Base-by-base conservation (phyloP, 768 basidiomycete species). In the Mycena metata region DNA sequence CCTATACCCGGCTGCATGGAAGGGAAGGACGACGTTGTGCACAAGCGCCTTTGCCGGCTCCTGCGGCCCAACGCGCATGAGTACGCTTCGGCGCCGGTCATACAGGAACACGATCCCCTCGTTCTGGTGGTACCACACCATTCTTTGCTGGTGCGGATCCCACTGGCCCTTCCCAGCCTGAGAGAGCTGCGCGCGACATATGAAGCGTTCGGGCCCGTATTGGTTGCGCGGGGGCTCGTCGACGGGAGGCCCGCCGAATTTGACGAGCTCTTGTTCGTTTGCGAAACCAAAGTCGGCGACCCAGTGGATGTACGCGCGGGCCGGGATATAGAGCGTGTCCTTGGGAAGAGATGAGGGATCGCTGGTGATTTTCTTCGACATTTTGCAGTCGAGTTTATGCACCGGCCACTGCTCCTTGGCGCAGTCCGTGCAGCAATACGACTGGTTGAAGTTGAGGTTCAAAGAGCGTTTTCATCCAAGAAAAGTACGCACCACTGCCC, bases 191-290 rank as follows among this genome's bases (percentile, higher is more conserved):
- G 52, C 61, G 66, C 64, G 69, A 46, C 68, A 72, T 2, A 69
- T 47, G 50, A 75, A 75, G 6, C 74, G 74, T 39, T 73, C 71
- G 35, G 52, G 23, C 36, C 73, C 74, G 24, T 75, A 75, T 54
- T 73, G 70, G 61, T 73, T 75, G 2, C 57, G 66, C 16, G 70
- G 74, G 30, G 46, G 56, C 36, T 75, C 74, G 1, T 15, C 45
- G 19, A 60, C 52, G 16, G 55, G 19, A 2, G 69, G 65, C 19
- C 74, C 71, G 39, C 68, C 68, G 35, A 69, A 54, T 50, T 72
- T 73, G 45, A 75, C 64, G 2, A 66, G 24, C 49, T 75, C 74
- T 46, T 73, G 74, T 50, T 75, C 74, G 11, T 62, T 58, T 35
- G 73, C 70, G 47, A 73, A 75, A 11, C 74, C 74, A 24, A 55